These are phyloP conservation scores for Penstemon barbatus DNA, from an alignment of 257 asterid species.

Conservation along the genomic window DNA sequence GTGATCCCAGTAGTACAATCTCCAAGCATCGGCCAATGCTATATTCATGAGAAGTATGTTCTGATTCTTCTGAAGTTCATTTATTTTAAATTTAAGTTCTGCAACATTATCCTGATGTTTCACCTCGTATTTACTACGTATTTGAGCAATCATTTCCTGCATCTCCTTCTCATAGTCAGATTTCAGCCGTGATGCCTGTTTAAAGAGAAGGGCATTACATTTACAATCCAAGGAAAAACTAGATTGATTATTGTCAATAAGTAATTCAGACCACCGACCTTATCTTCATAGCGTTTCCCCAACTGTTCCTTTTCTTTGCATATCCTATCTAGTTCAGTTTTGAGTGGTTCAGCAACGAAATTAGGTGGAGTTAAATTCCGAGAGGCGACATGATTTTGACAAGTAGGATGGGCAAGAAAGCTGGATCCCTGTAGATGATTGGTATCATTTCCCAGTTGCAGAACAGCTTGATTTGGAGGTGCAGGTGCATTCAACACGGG, in stretches of 20 bases:
- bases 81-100: constrained; percentile 35
- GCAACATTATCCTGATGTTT: constrained; percentile 51
- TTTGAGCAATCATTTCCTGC: constrained; percentile 44
- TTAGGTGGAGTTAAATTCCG: constrained; percentile 24
- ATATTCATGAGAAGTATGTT: constrained; percentile 47
- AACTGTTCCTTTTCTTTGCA: constrained; percentile 35
- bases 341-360: constrained; percentile 34
- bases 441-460: constrained; percentile 32
- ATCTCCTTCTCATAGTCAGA: constrained; percentile 66
- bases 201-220: constrained; percentile 1
- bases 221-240: constrained; percentile 24
- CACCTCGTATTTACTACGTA: constrained; percentile 46
- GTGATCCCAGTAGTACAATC: constrained; percentile 42
- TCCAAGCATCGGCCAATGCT: constrained; percentile 54
- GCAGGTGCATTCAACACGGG: constrained; percentile 27
- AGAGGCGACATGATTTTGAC: constrained; percentile 25
- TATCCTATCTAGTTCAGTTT: constrained; percentile 34
- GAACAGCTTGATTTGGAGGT: constrained; percentile 31
- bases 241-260: constrained; percentile 21
- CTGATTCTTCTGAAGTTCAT: constrained; percentile 38
- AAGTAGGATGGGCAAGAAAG: constrained; percentile 30
- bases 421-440: constrained; percentile 26
- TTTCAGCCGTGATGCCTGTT: constrained; percentile 48
- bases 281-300: constrained; percentile 35
- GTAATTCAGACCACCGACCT: constrained; percentile 42